Evolutionary conservation across 495 filamentous ascomycete genomes (phyloP), one percentile per base, ranked within the genome.

Genomic region (Poronia punctata): DNA sequence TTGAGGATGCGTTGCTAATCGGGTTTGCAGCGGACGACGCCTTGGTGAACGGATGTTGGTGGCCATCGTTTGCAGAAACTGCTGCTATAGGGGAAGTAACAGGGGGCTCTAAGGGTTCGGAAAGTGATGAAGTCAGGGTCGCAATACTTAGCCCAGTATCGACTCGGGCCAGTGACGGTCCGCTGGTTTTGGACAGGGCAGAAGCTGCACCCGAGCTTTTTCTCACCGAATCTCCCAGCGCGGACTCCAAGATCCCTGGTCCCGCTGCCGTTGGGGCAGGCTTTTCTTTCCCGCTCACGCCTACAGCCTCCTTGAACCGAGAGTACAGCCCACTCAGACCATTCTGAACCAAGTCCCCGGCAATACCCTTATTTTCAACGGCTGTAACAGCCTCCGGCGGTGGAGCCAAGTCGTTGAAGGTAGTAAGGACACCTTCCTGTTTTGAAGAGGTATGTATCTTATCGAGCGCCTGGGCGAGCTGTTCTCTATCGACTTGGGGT

Each of bases 241-340:
- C 60, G 27, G 38, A 48, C 31, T 65, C 64, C 14, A 57, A 45
- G 30, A 33, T 48, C 19, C 57, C 53, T 25, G 43, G 33, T 11
- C 27, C 20, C 10, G 21, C 14, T 11, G 21, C 15, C 14, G 30
- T 21, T 27, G 25, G 31, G 1, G 49, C 61, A 7, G 65, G 55
- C 6, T 45, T 45, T 42, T 82, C 76, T 51, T 80, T 84, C 35
- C 74, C 76, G 24, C 71, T 63, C 11, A 53, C 84, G 1, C 80
- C 79, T 22, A 94, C 86, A 0, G 79, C 86, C 23, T 81, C 84
- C 58, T 78, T 78, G 54, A 95, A 71, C 12, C 86, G 78, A 65
- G 71, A 88, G 57, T 94, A 95, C 11, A 96, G 56, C 2, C 88
- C 88, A 55, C 83, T 93, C 22, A 96, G 59, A 1, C 88, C 86